phyloP scores from a whole-genome alignment of 108 stramenopile species.

The Skeletonema potamos region DNA sequence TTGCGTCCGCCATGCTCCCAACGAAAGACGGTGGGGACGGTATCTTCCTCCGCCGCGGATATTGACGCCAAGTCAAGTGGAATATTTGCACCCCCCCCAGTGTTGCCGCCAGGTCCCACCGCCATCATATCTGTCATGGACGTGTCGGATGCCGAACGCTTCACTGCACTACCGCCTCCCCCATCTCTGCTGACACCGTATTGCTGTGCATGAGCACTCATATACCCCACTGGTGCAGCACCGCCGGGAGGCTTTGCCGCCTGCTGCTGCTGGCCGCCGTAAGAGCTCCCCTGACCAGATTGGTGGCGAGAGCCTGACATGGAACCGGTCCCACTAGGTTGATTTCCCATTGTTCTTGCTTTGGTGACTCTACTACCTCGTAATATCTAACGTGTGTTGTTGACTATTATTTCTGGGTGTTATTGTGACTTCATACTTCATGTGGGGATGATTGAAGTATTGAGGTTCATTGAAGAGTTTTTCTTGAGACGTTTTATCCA shows the following conservation, averaged over 20 bases:
- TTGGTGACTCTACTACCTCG: too few species aligned
- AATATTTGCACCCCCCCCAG: background rate
- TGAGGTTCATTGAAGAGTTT: too few species aligned
- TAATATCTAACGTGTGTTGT: too few species aligned
- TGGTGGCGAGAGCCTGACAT: slow-evolving; percentile 17
- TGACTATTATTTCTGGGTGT: too few species aligned
- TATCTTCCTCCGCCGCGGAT: slow-evolving; percentile 74
- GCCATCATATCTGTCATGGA: slow-evolving; percentile 39
- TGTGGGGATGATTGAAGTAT: too few species aligned
- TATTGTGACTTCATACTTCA: too few species aligned
- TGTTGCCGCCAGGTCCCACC: background rate
- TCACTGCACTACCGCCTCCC: background rate
- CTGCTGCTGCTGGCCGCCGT: background rate
- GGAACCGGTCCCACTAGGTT: slow-evolving; percentile 26
- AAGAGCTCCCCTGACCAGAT: background rate
- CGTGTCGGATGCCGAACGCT: slow-evolving; percentile 28
- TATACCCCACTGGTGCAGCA: slow-evolving; percentile 27
- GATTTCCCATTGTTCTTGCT: slow-evolving; percentile 47
- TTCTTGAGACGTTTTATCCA: too few species aligned
- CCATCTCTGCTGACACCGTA: slow-evolving; percentile 5
- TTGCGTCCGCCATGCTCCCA: slow-evolving; percentile 99
- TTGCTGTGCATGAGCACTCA: slow-evolving; percentile 19
- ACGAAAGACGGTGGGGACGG: slow-evolving; percentile 96
- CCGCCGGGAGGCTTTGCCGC: slow-evolving; percentile 18
- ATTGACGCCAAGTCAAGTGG: slow-evolving; percentile 35